phyloP scores from a whole-genome alignment of 345 rosid species.

The Carallia brachiata region DNA sequence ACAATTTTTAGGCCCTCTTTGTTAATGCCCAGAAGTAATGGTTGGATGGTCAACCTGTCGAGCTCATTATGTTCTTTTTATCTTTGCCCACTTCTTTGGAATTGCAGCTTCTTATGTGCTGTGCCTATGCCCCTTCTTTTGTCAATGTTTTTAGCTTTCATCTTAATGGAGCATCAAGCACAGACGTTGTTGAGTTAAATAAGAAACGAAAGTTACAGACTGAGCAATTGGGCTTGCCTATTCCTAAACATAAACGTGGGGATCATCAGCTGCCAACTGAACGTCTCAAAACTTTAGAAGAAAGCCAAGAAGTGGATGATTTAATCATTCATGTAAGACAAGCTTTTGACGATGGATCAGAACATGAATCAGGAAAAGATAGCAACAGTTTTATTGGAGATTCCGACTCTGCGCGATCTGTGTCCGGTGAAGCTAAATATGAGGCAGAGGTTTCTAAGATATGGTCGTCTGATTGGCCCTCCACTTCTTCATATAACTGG shows the following conservation, averaged over 20 bases:
- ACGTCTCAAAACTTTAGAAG: slow-evolving; percentile 11
- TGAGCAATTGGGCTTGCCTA: slow-evolving; percentile 46
- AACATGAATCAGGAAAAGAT: slow-evolving; percentile 43
- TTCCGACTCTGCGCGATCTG: slow-evolving; percentile 25
- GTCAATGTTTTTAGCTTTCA: slow-evolving; percentile 19
- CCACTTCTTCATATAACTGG: slow-evolving; percentile 23
- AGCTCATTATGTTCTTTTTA: neutral
- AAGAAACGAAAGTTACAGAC: slow-evolving; percentile 58
- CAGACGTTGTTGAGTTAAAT: slow-evolving; percentile 20
- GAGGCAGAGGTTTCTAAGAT: slow-evolving; percentile 16
- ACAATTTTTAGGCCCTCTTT: neutral
- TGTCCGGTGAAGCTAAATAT: slow-evolving; percentile 22
- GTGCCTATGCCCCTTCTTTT: neutral
- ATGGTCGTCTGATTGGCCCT: slow-evolving; percentile 15
- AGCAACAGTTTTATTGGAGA: slow-evolving; percentile 44
- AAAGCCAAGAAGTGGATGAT: slow-evolving; percentile 18
- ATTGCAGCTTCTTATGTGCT: neutral
- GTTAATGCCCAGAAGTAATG: neutral
- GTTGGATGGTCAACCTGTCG: neutral
- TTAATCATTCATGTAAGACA: slow-evolving; percentile 2
- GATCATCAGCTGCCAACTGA: slow-evolving; percentile 24
- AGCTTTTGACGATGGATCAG: slow-evolving; percentile 18
- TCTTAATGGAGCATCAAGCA: slow-evolving; percentile 2
- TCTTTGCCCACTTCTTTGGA: neutral
- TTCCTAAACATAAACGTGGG: slow-evolving; percentile 51